phyloP scores from a whole-genome alignment of 1,139 yeast genomes.

The Lodderomyces orthopsilosis region DNA sequence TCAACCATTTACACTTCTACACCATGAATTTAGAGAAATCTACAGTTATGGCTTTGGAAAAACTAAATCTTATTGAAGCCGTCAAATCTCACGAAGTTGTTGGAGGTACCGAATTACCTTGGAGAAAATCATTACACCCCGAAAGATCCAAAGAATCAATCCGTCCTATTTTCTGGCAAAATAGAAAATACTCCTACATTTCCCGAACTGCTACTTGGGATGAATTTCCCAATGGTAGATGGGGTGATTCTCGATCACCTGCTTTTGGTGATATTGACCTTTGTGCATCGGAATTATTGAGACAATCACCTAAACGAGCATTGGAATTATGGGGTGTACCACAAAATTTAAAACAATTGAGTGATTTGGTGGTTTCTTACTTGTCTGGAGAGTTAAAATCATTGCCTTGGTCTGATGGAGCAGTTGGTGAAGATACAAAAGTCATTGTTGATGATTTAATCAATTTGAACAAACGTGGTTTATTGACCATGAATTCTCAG shows the following conservation, averaged over 20 bases:
- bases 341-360: constrained; percentile 52
- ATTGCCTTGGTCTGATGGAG: constrained; percentile 95
- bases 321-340: constrained; percentile 89
- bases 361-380: constrained; percentile 60
- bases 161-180: constrained; percentile 95
- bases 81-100: constrained; percentile 40
- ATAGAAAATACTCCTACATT: constrained; percentile 86
- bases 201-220: constrained; percentile 93
- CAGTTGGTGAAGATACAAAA: constrained; percentile 74
- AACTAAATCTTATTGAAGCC: constrained; percentile 55
- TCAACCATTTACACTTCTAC: constrained; percentile 88
- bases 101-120: constrained; percentile 57
- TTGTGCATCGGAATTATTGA: constrained; percentile 71
- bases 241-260: constrained; percentile 93
- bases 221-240: constrained; percentile 92
- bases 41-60: constrained; percentile 83
- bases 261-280: constrained; percentile 87
- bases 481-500: constrained; percentile 87
- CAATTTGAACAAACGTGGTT: constrained; percentile 60
- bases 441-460: constrained; percentile 60
- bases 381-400: constrained; percentile 68
- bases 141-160: constrained; percentile 78
- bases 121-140: constrained; percentile 89
- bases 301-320: constrained; percentile 80
- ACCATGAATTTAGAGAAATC: constrained; percentile 95